Base-by-base conservation (phyloP, 2,329 filamentous ascomycete genomes). In the Herpotrichia juniperi region DNA sequence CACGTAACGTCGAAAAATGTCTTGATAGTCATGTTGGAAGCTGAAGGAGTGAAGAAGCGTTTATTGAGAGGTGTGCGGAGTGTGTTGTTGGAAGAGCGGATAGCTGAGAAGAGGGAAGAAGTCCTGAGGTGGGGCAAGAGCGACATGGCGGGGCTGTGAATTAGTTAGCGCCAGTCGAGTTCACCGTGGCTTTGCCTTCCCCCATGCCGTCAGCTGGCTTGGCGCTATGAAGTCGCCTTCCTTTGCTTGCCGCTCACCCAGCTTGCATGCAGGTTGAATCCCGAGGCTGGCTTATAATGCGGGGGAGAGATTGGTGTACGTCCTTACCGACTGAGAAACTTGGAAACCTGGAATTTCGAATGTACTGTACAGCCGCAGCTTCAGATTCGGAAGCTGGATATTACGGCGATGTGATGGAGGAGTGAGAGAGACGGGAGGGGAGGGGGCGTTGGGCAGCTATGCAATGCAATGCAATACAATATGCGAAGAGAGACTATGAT, bases 1-100 rank as follows among this genome's bases (percentile, higher is more conserved):
- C 88, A 91, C 56, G 66, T 56, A 58, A 89, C 72, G 59, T 93
- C 88, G 80, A 93, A 92, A 81, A 79, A 91, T 80, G 86, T 86
- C 76, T 88, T 86, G 76, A 85, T 78, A 73, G 81, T 79, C 91
- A 96, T 96, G 77, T 83, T 87, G 81, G 83, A 79, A 71, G 87
- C 78, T 75, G 89, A 82, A 70, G 85, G 81, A 74, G 83, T 80
- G 73, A 87, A 88, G 62, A 77, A 75, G 74, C 83, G 77, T 67
- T 69, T 73, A 69, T 65, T 72, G 67, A 70, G 69, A 64, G 75
- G 74, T 60, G 73, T 70, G 66, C 63, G 61, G 53, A 66, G 57
- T n/a, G 53, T 52, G 56, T 62, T 56, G 51, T 52, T 48, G 48
- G 59, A 57, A 58, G 64, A 67, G 61, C 66, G 71, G 63, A 71